These are phyloP conservation scores for Curvularia eragrostidis DNA, from an alignment of 2,329 filamentous ascomycete species.

Conservation along the genomic window DNA sequence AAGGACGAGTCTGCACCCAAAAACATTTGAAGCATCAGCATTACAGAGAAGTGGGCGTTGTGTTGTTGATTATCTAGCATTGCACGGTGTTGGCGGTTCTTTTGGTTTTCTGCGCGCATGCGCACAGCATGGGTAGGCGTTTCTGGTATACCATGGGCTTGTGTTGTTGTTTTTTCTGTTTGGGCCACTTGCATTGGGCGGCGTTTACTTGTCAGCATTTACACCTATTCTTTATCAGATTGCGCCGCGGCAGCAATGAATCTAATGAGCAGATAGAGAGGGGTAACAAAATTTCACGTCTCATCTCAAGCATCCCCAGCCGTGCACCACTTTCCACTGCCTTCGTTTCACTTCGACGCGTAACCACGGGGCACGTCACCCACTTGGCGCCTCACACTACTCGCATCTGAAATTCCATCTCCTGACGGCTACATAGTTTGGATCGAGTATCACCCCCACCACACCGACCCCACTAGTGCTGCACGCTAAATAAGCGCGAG, in stretches of 20 bases:
- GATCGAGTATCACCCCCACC: constrained; percentile 11
- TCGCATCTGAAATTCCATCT: not conserved
- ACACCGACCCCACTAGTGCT: constrained; percentile 15
- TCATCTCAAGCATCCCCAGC: constrained; percentile 8
- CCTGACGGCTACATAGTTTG: constrained; percentile 5
- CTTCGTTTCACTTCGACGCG: not conserved
- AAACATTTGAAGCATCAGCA: constrained; percentile 28
- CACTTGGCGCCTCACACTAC: not conserved
- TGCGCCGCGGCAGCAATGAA: constrained; percentile 12
- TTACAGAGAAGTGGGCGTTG: constrained; percentile 35
- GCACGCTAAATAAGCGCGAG: constrained; percentile 16
- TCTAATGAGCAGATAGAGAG: constrained; percentile 14
- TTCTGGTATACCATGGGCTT: constrained; percentile 19
- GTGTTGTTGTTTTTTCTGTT: constrained; percentile 9
- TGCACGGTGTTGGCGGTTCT: constrained; percentile 28
- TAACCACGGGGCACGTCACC: constrained; percentile 7
- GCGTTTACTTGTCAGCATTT: constrained; percentile 40
- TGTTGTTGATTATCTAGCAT: constrained; percentile 28
- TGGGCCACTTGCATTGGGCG: constrained; percentile 34
- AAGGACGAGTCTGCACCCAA: constrained; percentile 3
- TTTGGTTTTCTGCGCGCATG: constrained; percentile 7
- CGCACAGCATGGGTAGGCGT: constrained; percentile 30
- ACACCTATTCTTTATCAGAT: constrained; percentile 20
- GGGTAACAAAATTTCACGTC: constrained; percentile 11
- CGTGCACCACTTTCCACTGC: constrained; percentile 1